Evolutionary conservation across 495 filamentous ascomycete genomes (phyloP), one percentile per base, ranked within the genome.

Genomic region (Entonaema liquescens): DNA sequence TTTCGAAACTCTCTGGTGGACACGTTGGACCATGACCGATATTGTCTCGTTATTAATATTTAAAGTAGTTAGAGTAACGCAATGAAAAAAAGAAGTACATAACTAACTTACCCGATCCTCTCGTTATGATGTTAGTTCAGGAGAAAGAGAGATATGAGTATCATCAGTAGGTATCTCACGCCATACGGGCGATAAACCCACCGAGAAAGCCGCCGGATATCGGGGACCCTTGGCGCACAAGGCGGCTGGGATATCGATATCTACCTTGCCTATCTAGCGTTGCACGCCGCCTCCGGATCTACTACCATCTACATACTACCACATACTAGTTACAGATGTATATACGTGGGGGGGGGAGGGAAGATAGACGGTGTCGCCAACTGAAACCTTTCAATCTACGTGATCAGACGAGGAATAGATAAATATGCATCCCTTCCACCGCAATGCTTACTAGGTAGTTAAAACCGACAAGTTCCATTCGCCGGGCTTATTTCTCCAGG

Each of bases 351-450:
- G 31, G 31, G 31, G 1, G 49, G 38, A 38, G 44, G 49, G 35
- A 38, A 59, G 26, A 21, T 31, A 44, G 35, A 23, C 28, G 35
- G 3, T 31, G 28, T 52, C 55, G 57, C 44, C 56, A 66, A 66
- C 57, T 71, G 13, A 57, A 62, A 64, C 67, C 66, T 50, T 49
- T 53, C 17, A 33, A 47, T 59, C 67, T 67, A 53, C 53, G 49
- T 71, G 63, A 67, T 64, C 64, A 68, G 65, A 60, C 64, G 58
- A 68, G 64, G 59, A 29, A 61, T 52, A 60, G 33, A 68, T 60
- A 65, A 65, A 64, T 49, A 61, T 72, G 69, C 69, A 72, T 65
- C 69, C 69, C 64, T 64, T 72, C 64, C 60, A 29, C 64, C 69
- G 63, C 63, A 54, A 59, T 29, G 35, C 47, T 65, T 67, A 63